Conservation (phyloP, 495 filamentous ascomycete genomes). For the Aspergillus steynii region DNA sequence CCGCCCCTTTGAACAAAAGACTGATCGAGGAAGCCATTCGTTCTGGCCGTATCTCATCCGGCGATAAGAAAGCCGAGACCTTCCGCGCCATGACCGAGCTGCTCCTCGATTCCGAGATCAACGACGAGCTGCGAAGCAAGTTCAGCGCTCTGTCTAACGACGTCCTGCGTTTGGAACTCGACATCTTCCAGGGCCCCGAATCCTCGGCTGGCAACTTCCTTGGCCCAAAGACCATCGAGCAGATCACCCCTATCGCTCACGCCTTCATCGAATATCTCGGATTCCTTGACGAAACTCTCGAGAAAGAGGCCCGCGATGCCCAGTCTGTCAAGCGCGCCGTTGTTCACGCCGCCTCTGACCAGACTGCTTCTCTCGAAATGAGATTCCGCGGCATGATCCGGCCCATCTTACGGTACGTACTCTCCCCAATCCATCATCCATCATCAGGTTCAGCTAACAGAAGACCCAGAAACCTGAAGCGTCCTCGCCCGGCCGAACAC, state of each 20-base stretch:
- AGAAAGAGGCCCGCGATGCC: neutral
- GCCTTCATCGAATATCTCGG: neutral
- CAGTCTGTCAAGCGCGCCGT: neutral
- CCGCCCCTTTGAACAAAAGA: neutral
- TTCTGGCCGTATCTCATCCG: neutral
- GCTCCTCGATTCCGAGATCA: neutral
- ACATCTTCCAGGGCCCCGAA: neutral
- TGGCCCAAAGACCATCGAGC: neutral
- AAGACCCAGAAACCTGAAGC: slow-evolving; percentile 23
- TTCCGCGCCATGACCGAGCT: neutral
- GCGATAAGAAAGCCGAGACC: neutral
- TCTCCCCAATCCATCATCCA: too few species aligned
- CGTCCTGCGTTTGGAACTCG: neutral
- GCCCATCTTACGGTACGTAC: neutral
- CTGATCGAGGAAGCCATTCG: neutral
- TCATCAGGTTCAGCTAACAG: neutral
- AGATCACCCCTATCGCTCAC: neutral
- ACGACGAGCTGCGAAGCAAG: neutral
- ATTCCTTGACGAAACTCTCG: neutral
- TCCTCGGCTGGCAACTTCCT: neutral
- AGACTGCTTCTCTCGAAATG: neutral
- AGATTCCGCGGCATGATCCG: neutral
- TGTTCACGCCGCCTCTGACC: neutral
- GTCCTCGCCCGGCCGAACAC: slow-evolving; percentile 24
- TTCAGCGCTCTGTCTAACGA: neutral